Evolutionary conservation across 306 rosid genomes (phyloP), one percentile per base, ranked within the genome.

Genomic region (Quercus mongolica): DNA sequence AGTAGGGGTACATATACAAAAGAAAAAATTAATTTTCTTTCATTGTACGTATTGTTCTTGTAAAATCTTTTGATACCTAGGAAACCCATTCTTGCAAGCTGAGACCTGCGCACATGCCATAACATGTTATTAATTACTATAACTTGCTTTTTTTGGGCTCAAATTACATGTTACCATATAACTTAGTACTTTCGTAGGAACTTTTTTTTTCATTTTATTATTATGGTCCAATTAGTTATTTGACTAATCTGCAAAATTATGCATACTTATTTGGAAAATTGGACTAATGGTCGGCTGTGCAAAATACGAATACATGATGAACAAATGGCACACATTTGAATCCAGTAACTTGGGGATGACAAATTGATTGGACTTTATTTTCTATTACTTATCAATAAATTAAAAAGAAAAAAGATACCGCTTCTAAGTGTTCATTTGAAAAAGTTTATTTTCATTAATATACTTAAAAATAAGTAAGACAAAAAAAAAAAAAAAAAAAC

Each of bases 51-150:
- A 23, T 23, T 89, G 92, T 76, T 84, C 90, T 75, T 86, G 87
- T 63, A 80, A 92, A 78, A 88, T 85, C 94, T 93, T 93, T 14
- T 84, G 90, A 78, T 90, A 90, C 83, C 97, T 85, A 2, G 91
- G 91, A 83, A 89, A 90, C 83, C 94, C 94, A 31, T 87, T 89
- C 80, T 94, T 93, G 84, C 93, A 90, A 79, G 96, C 98, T 10
- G 99, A 89, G 82, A 95, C 87, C 99, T 93, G 98, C 85, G 74
- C 2, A 76, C 20, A 86, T 33, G 81, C 35, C 54, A 56, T 74
- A 78, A 78, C 72, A 31, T 2, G 78, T 9, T 31, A 69, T 25
- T 20, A 8, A 41, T 41, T 41, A 41, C 2, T 41, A 41, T 8
- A 8, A 41, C 12, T 41, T 41, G 11, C 46, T 41, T 41, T 41